Evolutionary conservation across 805 yeast genomes (phyloP).

Genomic region (Lipomyces sp.): DNA sequence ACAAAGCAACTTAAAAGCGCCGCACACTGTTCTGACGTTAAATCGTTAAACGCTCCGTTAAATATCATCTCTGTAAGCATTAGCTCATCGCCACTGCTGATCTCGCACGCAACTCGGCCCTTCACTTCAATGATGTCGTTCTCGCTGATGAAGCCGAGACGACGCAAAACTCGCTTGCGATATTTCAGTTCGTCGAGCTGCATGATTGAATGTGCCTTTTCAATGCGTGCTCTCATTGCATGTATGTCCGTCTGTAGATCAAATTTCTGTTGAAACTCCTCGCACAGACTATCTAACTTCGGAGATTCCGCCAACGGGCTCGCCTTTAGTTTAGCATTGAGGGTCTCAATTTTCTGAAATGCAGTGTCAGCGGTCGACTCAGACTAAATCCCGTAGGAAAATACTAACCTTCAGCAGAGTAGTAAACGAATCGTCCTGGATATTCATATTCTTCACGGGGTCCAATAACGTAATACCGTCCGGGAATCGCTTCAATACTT

Average conservation of each 20-base stretch:
- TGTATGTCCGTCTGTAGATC: conserved; percentile 58
- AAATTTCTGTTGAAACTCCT: conserved; percentile 62
- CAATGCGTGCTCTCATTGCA: conserved; percentile 58
- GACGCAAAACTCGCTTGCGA: conserved; percentile 87
- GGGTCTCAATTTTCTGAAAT: conserved; percentile 71
- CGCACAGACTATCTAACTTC: conserved; percentile 59
- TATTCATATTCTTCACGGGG: conserved; percentile 90
- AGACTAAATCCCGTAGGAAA: neutral
- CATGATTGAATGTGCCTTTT: conserved; percentile 83
- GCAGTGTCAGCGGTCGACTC: too few species aligned
- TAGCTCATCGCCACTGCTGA: conserved; percentile 56
- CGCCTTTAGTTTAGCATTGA: conserved; percentile 67
- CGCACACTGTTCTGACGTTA: conserved; percentile 87
- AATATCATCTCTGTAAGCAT: conserved; percentile 86
- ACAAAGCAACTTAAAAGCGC: conserved; percentile 91
- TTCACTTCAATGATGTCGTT: conserved; percentile 90
- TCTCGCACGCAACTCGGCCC: conserved; percentile 97
- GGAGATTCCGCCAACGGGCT: conserved; percentile 57
- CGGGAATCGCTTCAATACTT: conserved; percentile 78
- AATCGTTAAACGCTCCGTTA: conserved; percentile 89
- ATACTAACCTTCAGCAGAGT: conserved; percentile 41
- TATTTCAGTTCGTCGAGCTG: conserved; percentile 92
- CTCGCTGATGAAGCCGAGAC: conserved; percentile 83
- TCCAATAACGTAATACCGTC: conserved; percentile 90
- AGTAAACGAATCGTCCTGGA: conserved; percentile 72